Evolutionary conservation across 2,329 filamentous ascomycete genomes (phyloP).

Genomic region (Aspergillus texensis): DNA sequence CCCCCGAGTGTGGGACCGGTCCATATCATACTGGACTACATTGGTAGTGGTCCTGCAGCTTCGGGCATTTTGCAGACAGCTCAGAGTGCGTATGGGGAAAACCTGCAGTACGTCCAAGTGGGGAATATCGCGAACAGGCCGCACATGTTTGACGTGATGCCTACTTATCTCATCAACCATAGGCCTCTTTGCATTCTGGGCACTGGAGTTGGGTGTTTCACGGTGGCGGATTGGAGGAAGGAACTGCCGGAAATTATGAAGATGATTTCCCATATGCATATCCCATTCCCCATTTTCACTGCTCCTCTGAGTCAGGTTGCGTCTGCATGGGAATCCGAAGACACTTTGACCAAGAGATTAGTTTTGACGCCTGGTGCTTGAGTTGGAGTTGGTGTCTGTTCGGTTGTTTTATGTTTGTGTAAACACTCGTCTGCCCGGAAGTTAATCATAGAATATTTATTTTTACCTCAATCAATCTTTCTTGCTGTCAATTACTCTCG

Average conservation of each 20-base stretch:
- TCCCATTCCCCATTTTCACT: neutral
- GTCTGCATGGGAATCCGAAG: conserved; percentile 6
- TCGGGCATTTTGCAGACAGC: neutral
- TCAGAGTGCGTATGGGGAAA: neutral
- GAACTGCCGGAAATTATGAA: conserved; percentile 6
- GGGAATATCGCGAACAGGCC: neutral
- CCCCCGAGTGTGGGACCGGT: neutral
- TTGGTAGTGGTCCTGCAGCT: neutral
- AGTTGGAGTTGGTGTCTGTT: neutral
- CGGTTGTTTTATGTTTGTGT: neutral
- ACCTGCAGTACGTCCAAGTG: conserved; percentile 6
- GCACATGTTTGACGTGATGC: neutral
- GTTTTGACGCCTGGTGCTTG: neutral
- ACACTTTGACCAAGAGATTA: neutral
- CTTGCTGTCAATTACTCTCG: neutral
- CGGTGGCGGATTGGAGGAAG: neutral
- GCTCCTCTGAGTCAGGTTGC: neutral
- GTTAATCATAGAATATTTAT: neutral
- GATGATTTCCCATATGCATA: neutral
- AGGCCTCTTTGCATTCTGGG: conserved; percentile 9
- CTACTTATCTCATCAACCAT: conserved; percentile 1
- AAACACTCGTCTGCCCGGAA: neutral
- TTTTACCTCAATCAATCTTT: neutral
- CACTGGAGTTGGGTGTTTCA: conserved; percentile 7
- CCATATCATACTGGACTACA: conserved; percentile 7